Evolutionary conservation across 345 rosid species (phyloP), one percentile per base, ranked within the genome.

Genomic region (Microcos paniculata): DNA sequence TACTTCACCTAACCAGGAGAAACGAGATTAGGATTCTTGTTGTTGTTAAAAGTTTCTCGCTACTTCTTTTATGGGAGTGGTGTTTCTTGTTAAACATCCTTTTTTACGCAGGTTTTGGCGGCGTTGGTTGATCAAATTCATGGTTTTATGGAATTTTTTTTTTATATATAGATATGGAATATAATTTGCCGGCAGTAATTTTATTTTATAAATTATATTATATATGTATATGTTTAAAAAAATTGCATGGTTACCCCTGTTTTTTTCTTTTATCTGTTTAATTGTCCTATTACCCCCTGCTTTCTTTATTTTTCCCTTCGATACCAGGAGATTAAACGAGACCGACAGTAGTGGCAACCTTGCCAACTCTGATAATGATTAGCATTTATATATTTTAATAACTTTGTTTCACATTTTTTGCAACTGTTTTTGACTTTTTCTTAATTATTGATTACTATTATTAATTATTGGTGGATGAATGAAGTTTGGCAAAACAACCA

Each of bases 291-390:
- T 1, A 7, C 5, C 43, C 23, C 15, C 21, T 19, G 4, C 6
- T 45, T 19, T 1, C 3, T 3, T 16, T 11, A 6, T 15, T 8
- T 46, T 68, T 68, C 55, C 13, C 21, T 46, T 8, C 46, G 51
- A 43, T n/a, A 30, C 16, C 10, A 5, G 45, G 43, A 21, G 70
- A 48, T 69, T 30, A 18, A 51, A 51, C 43, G 61, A 31, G 46
- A 51, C 2, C 40, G 18, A 28, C 5, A 24, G 57, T 31, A 73
- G 51, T 70, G 74, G 73, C 76, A 31, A 18, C 61, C 23, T 62
- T 19, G 51, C 72, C 80, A 73, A 81, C 75, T 67, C n/a, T 73
- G 70, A 77, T 42, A 73, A 81, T 81, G 80, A 81, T 77, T 77
- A 73, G 55, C 68, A 23, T 67, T 72, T 67, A 77, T 57, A 35